Evolutionary conservation across 495 filamentous ascomycete species (phyloP).

Genomic region (Letharia lupina): DNA sequence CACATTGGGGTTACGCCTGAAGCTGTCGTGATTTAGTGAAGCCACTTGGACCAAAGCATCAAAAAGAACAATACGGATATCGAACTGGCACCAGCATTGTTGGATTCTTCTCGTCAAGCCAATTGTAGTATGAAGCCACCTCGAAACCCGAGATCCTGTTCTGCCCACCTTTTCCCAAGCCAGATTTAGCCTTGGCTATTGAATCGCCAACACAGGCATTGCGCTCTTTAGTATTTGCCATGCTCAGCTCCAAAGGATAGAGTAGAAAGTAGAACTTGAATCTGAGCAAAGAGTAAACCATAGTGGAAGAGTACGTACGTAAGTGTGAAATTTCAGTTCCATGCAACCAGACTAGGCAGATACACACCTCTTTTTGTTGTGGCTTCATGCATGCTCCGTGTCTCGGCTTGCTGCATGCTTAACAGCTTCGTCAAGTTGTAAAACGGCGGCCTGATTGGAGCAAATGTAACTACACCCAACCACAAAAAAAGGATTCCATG

Average conservation of each 20-base stretch:
- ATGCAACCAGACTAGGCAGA: not conserved
- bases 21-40: not conserved
- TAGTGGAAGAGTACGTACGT: not conserved
- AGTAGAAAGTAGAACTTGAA: not conserved
- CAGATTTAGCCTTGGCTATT: not conserved
- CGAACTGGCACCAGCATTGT: not conserved
- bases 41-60: not conserved
- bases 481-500: not conserved
- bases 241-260: not conserved
- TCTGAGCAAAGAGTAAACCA: not conserved
- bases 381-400: no score
- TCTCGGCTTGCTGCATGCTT: no score
- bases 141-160: not conserved
- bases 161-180: not conserved
- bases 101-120: not conserved
- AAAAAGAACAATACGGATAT: not conserved
- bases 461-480: not conserved
- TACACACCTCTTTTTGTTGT: no score
- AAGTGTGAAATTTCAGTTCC: not conserved
- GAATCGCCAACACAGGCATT: not conserved
- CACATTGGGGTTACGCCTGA: not conserved
- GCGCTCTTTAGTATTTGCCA: not conserved
- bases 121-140: not conserved
- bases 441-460: not conserved
- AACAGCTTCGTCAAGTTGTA: not conserved